phyloP scores from a whole-genome alignment of 2,329 filamentous ascomycete genomes.

The Thelonectria blattea region DNA sequence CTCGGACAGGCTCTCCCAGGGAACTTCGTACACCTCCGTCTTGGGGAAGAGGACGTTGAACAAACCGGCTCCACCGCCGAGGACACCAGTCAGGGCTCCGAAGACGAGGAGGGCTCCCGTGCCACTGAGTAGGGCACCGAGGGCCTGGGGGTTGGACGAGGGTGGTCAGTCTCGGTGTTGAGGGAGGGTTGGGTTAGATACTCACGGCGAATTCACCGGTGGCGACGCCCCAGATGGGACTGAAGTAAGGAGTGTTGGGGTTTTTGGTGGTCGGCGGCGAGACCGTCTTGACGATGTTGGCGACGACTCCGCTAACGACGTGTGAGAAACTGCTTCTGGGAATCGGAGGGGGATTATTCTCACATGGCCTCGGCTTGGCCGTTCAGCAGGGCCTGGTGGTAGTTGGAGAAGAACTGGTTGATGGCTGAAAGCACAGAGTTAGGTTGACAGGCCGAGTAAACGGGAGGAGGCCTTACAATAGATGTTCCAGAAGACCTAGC shows the following conservation, averaged over 20 bases:
- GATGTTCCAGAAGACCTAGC: background rate
- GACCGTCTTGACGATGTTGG: background rate
- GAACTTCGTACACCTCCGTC: background rate
- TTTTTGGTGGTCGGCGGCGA: background rate
- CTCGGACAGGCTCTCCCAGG: background rate
- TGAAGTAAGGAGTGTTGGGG: background rate
- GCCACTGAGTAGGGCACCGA: background rate
- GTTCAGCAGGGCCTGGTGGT: background rate
- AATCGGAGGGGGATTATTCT: background rate
- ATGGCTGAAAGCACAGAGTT: background rate
- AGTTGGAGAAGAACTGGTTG: slow-evolving; percentile 1
- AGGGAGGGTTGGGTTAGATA: background rate
- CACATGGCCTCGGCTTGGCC: background rate
- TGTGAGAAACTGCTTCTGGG: background rate
- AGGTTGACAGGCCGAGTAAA: background rate
- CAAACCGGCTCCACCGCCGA: background rate
- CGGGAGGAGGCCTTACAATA: background rate
- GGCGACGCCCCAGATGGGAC: background rate
- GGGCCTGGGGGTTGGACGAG: background rate
- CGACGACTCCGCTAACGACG: background rate
- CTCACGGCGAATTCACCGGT: background rate
- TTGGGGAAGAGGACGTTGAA: background rate
- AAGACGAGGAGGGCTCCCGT: background rate
- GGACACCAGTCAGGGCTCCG: background rate
- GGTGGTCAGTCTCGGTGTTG: background rate